phyloP scores from a whole-genome alignment of 2,329 filamentous ascomycete genomes.

The Orbilia quercus region DNA sequence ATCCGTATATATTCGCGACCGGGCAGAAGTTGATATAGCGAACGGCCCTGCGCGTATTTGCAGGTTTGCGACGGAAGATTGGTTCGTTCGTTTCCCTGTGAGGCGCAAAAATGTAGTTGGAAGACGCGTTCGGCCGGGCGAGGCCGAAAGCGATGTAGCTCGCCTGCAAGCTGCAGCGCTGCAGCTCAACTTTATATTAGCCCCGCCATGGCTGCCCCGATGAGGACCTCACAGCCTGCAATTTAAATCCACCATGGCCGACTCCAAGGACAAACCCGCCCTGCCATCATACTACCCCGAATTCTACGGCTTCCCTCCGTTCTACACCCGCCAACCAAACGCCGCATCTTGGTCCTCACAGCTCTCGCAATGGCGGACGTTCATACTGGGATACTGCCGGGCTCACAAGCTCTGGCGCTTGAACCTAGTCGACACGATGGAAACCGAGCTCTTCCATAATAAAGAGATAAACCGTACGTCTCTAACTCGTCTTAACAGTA shows the following conservation, averaged over 20 bases:
- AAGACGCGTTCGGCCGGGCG: conserved; percentile 7
- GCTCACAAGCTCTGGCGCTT: conserved; percentile 81
- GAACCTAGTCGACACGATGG: conserved; percentile 72
- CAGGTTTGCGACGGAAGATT: conserved; percentile 21
- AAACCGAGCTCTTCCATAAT: conserved; percentile 72
- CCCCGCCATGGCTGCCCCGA: conserved; percentile 1
- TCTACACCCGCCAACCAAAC: conserved; percentile 85
- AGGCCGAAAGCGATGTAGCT: conserved; percentile 8
- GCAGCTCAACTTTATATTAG: background rate
- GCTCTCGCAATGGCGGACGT: conserved; percentile 83
- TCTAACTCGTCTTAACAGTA: background rate
- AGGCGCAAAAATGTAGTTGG: background rate
- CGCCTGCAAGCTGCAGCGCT: conserved; percentile 10
- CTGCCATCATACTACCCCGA: conserved; percentile 57
- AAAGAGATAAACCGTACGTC: conserved; percentile 66
- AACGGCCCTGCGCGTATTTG: background rate
- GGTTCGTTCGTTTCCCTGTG: background rate
- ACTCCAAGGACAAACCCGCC: conserved; percentile 22
- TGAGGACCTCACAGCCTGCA: background rate
- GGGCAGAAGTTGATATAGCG: too few species aligned
- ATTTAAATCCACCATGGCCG: conserved; percentile 19
- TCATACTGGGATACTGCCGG: conserved; percentile 85
- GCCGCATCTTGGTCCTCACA: conserved; percentile 78
- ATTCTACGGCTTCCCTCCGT: conserved; percentile 79
- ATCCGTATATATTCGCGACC: background rate